Percentiles rank a stretch among this genome's conserved stretches.
phyloP scores from a whole-genome alignment of 1,284 basidiomycete genomes.

The Trichosporon ovoides region DNA sequence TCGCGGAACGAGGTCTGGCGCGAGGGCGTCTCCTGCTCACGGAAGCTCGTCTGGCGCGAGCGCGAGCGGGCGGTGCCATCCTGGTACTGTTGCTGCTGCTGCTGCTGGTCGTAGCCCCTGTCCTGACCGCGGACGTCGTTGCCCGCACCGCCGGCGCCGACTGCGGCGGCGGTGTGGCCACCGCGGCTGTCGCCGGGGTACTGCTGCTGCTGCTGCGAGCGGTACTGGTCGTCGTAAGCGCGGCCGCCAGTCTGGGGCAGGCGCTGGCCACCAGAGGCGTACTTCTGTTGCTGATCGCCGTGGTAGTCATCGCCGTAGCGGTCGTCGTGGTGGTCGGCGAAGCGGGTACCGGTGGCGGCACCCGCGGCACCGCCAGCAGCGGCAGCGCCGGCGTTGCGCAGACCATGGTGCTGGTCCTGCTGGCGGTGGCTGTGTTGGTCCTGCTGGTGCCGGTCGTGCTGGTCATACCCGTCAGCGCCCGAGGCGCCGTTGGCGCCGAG shows the following conservation, averaged over 20 bases:
- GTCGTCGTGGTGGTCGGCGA: neutral
- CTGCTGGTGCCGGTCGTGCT: neutral
- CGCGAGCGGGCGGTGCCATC: neutral
- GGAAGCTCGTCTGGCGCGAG: constrained; percentile 3
- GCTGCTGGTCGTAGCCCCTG: neutral
- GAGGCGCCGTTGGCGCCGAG: neutral
- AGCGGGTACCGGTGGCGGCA: neutral
- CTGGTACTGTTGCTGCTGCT: neutral
- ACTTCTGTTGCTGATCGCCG: neutral
- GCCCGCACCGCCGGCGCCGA: neutral
- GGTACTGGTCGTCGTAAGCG: neutral
- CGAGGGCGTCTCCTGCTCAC: neutral
- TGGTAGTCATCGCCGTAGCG: neutral
- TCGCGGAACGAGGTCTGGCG: neutral
- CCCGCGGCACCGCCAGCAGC: neutral
- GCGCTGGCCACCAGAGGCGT: neutral
- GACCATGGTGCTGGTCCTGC: neutral
- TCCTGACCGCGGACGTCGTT: neutral
- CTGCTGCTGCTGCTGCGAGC: neutral
- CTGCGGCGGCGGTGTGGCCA: neutral
- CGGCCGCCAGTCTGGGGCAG: neutral
- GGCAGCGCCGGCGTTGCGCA: neutral
- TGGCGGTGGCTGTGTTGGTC: neutral
- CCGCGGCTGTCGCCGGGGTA: neutral
- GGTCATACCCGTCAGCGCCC: neutral